Evolutionary conservation across 441 rosid species (phyloP).

Genomic region (Erodium moschatum): DNA sequence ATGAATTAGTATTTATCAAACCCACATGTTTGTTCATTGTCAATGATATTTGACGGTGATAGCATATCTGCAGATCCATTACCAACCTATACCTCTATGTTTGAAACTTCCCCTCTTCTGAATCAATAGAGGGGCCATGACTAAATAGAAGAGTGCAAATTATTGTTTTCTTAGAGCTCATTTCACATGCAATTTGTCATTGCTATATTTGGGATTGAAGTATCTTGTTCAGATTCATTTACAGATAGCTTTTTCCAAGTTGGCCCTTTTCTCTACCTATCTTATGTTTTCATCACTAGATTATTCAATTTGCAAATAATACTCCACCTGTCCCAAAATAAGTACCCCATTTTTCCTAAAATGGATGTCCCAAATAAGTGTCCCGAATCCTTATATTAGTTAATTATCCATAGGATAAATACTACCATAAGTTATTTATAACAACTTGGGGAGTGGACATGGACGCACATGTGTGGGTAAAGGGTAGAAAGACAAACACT

Average conservation of each 20-base stretch:
- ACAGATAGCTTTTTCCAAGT: neutral
- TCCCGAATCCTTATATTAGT: neutral
- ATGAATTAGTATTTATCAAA: too few species aligned
- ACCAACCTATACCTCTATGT: too few species aligned
- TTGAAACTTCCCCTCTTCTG: too few species aligned
- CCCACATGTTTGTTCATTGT: too few species aligned
- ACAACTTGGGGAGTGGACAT: neutral
- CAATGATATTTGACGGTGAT: too few species aligned
- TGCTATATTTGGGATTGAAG: neutral
- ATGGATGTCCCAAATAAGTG: neutral
- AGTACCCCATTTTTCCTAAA: neutral
- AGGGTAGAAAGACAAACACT: neutral
- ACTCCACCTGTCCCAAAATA: neutral
- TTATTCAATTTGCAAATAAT: neutral
- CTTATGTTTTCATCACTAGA: neutral
- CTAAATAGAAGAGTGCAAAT: neutral
- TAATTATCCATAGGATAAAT: neutral
- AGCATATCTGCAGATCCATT: too few species aligned
- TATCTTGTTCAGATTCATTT: neutral
- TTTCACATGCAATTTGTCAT: conserved; percentile 1
- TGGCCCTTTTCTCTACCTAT: neutral
- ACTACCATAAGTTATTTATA: neutral
- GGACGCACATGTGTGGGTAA: neutral
- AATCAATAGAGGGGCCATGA: neutral
- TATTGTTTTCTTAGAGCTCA: neutral